Base-by-base conservation (phyloP, 2,329 filamentous ascomycete genomes). In the Thielaviopsis ethacetica region DNA sequence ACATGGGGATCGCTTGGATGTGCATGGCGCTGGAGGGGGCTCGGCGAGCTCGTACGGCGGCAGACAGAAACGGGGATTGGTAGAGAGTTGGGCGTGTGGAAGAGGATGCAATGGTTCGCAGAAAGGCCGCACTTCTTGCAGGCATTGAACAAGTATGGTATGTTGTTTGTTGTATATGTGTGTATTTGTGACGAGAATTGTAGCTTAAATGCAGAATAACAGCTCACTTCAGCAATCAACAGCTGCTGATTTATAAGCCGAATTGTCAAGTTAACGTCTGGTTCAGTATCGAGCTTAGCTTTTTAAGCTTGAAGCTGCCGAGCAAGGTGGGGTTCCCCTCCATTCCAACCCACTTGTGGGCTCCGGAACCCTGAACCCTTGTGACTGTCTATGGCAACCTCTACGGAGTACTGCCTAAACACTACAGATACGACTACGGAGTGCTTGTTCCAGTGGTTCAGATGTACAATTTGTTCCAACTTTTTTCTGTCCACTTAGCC, bases 1-100 rank as follows among this genome's bases (percentile, higher is more conserved):
- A 91, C 86, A 93, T 91, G 60, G 87, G 86, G 72, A 93, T 91
- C 65, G 86, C 86, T 72, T 88, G 81, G 73, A 91, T 85, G 80
- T 91, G 86, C 88, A 93, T 93, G 64, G 73, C 73, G 73, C 78
- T 77, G 58, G 66, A 60, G 60, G 63, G 64, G 7, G 26, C 34
- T 24, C 26, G 19, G n/a, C 9, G 38, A n/a, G 38, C 13, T 15
- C 5, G 17, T 7, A n/a, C 38, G 17, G 38, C 38, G 17, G 38
- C 15, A 44, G 38, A 44, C 10, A n/a, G n/a, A n/a, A 44, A 44
- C 17, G 38, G 4, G 15, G 38, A n/a, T n/a, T 44, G n/a, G 17
- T n/a, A 44, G 10, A 44, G 38, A n/a, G 13, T 44, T 17, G 38
- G 38, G 10, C 38, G 38, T 44, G n/a, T 1, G 17, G 38, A 44